Base-by-base conservation (phyloP, 1,284 basidiomycete genomes). In the Ganoderma meredithae region DNA sequence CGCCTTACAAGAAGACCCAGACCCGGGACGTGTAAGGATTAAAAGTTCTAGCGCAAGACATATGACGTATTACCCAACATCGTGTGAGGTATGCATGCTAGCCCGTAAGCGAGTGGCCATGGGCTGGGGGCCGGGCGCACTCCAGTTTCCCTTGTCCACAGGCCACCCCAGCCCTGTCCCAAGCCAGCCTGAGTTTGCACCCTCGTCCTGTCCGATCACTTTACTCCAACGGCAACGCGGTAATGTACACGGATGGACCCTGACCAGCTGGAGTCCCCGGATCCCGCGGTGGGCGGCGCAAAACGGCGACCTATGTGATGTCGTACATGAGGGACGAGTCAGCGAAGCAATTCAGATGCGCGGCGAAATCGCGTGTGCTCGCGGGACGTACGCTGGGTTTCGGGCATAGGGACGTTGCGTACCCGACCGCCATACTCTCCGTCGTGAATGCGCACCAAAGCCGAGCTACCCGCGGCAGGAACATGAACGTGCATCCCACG, bases 391-490 rank as follows among this genome's bases (percentile, higher is more conserved):
- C 91, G 83, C 86, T 88, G 31, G 90, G 86, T 74, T 83, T 86
- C 36, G 82, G 80, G 53, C 82, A 79, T 56, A 75, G 73, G 52
- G 86, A 83, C 27, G 88, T 87, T 9, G 85, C 85, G 72, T 90
- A 92, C 43, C 85, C 92, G 62, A 94, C 81, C 0, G 92, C 90
- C 91, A 94, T 93, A 76, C 90, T 92, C 39, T 87, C 82, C n/a
- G 92, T 90, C 12, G 92, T 94, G 80, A 94, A 94, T 44, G 88
- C 91, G 75, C 92, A 93, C 90, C 91, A 94, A 43, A 93, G 77
- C 44, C 90, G 86, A 33, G 84, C 91, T 90, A 27, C 17, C 15
- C 13, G 15, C 6, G 52, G 27, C 31, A 15, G 49, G 52, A 27
- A 12, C 27, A 22, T 47, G n/a, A 0, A 4, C 10, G n/a, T n/a